Evolutionary conservation across 805 yeast genomes (phyloP).

Genomic region (Wickerhamomyces chaumierensis): DNA sequence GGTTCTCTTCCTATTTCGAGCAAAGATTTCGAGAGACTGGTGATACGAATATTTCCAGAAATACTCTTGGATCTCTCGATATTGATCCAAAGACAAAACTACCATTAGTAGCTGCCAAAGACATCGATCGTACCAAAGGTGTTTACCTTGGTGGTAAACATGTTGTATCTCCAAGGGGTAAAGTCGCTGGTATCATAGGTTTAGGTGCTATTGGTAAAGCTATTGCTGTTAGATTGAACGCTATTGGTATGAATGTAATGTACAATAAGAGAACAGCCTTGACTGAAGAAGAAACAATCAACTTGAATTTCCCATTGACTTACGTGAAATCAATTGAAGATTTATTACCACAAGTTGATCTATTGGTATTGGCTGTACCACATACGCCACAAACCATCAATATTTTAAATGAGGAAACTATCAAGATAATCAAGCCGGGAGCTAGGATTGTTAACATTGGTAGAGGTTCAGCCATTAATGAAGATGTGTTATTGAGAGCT

Average conservation of each 20-base stretch:
- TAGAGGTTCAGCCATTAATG: slow-evolving; percentile 60
- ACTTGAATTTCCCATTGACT: slow-evolving; percentile 32
- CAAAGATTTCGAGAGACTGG: slow-evolving; percentile 25
- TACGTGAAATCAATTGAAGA: slow-evolving; percentile 36
- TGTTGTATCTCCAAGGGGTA: slow-evolving; percentile 43
- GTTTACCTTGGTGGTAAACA: slow-evolving; percentile 34
- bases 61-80: slow-evolving; percentile 21
- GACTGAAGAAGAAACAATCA: slow-evolving; percentile 21
- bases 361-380: slow-evolving; percentile 59
- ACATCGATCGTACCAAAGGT: slow-evolving; percentile 27
- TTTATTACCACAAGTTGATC: slow-evolving; percentile 32
- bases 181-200: slow-evolving; percentile 55
- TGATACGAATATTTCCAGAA: slow-evolving; percentile 37
- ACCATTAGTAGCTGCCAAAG: slow-evolving; percentile 20
- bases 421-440: slow-evolving; percentile 38
- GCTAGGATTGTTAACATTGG: slow-evolving; percentile 66
- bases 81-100: slow-evolving; percentile 24
- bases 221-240: slow-evolving; percentile 43
- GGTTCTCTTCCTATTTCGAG: slow-evolving; percentile 42
- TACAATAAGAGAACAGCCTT: slow-evolving; percentile 47
- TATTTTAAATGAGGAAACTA: slow-evolving; percentile 36
- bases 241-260: slow-evolving; percentile 54
- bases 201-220: slow-evolving; percentile 66
- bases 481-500: slow-evolving; percentile 50
- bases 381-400: slow-evolving; percentile 46